Conservation (phyloP, 345 rosid species). For the Psidium guajava region DNA sequence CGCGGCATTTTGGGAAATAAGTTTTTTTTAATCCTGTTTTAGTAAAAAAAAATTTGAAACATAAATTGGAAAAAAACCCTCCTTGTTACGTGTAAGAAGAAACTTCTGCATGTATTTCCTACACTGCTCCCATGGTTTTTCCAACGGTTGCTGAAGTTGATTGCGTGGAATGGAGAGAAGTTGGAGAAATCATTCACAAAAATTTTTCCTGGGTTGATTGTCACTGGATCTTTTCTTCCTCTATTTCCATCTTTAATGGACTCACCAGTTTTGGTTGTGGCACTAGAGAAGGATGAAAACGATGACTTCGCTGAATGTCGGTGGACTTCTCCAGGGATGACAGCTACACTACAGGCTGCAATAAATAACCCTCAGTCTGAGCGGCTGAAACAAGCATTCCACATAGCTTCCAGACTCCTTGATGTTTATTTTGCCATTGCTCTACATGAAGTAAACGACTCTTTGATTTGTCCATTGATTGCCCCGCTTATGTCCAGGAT, state of each 20-base stretch:
- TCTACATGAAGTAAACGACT: constrained; percentile 63
- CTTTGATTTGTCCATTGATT: constrained; percentile 77
- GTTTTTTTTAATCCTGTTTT: too few relatives aligned
- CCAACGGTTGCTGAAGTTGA: too few relatives aligned
- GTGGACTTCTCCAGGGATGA: constrained; percentile 66
- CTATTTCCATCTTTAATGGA: constrained; percentile 78
- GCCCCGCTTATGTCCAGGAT: constrained; percentile 80
- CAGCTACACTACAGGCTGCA: constrained; percentile 67
- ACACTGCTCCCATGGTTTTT: too few relatives aligned
- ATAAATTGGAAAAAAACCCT: too few relatives aligned
- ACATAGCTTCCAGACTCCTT: constrained; percentile 65
- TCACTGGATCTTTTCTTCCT: constrained; percentile 91
- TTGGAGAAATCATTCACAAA: constrained; percentile 63
- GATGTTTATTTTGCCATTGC: constrained; percentile 62
- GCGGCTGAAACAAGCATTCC: constrained; percentile 61
- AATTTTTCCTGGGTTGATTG: constrained; percentile 67
- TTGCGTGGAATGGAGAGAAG: too few relatives aligned
- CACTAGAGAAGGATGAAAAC: constrained; percentile 97
- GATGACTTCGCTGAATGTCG: constrained; percentile 89
- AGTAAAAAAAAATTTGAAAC: too few relatives aligned
- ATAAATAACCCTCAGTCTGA: constrained; percentile 54
- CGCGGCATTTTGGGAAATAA: too few relatives aligned
- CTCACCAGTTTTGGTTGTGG: too few relatives aligned
- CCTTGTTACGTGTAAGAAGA: too few relatives aligned
- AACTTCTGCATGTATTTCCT: too few relatives aligned